These are phyloP conservation scores for Entomortierella parvispora DNA, from an alignment of 192 early-diverging fungal genomes.

Conservation along the genomic window DNA sequence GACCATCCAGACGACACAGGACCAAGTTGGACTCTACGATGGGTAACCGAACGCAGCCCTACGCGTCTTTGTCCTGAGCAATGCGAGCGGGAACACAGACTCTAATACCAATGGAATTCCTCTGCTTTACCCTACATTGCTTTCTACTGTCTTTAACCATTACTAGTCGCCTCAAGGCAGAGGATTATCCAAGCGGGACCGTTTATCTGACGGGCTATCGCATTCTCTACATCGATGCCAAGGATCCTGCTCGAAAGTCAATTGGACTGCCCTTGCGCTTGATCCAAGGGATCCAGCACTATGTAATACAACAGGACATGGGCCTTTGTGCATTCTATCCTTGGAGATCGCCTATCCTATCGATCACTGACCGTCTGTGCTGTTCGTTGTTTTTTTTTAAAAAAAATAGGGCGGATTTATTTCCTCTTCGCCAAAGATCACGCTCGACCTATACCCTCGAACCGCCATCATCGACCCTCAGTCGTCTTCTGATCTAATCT, in stretches of 20 bases:
- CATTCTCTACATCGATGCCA: conserved; percentile 83
- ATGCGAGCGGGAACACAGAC: too few species aligned
- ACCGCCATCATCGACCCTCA: conserved; percentile 9
- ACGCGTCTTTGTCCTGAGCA: not conserved
- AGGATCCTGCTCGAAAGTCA: conserved; percentile 64
- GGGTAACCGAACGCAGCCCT: conserved; percentile 53
- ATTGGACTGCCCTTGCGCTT: conserved; percentile 60
- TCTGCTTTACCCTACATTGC: not conserved
- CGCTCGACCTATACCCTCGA: conserved; percentile 57
- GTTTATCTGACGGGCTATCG: conserved; percentile 80
- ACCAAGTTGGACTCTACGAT: conserved; percentile 76
- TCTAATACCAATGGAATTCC: not conserved
- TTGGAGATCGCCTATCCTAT: too few species aligned
- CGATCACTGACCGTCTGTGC: too few species aligned
- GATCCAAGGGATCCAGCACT: conserved; percentile 57
- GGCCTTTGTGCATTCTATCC: not conserved
- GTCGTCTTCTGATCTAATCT: conserved; percentile 8
- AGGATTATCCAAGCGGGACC: conserved; percentile 77
- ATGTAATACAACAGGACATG: conserved; percentile 42
- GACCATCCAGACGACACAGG: conserved; percentile 65
- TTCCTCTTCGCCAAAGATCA: conserved; percentile 74
- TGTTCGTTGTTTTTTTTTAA: not conserved
- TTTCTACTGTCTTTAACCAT: not conserved
- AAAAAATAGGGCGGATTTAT: conserved; percentile 59
- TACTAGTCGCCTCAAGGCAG: conserved; percentile 64